Percentiles rank a stretch among this genome's conserved stretches.
Evolutionary conservation across 352 stramenopile species (phyloP).

Genomic region (Globisporangium megalacanthum): DNA sequence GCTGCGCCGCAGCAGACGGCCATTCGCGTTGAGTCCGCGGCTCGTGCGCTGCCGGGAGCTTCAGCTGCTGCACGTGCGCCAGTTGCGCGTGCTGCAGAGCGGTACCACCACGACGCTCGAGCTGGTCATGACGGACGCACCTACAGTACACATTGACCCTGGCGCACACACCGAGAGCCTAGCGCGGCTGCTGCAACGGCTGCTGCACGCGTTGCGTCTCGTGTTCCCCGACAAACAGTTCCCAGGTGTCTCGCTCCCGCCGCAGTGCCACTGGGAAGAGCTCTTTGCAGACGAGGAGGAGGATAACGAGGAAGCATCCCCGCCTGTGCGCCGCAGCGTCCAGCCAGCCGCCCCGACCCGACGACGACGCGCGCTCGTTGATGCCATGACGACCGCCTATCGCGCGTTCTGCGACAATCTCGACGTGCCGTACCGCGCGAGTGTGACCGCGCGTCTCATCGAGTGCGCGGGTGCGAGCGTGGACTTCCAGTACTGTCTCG

Average conservation of each 20-base stretch:
- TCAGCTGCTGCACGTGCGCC: slow-evolving; percentile 40
- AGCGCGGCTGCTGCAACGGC: slow-evolving; percentile 43
- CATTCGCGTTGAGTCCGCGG: slow-evolving; percentile 21
- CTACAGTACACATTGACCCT: slow-evolving; percentile 46
- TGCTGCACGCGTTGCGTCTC: slow-evolving; percentile 38
- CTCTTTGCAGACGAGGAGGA: slow-evolving; percentile 19
- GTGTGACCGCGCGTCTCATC: slow-evolving; percentile 34
- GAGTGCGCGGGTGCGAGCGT: slow-evolving; percentile 47
- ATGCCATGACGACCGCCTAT: slow-evolving; percentile 42
- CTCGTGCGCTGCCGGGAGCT: slow-evolving; percentile 29
- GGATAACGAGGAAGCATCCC: no score
- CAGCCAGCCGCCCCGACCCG: background rate
- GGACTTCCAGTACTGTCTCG: slow-evolving; percentile 65
- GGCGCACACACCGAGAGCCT: slow-evolving; percentile 50
- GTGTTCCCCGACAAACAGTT: slow-evolving; percentile 33
- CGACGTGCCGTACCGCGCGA: slow-evolving; percentile 35
- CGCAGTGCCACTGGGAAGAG: slow-evolving; percentile 47
- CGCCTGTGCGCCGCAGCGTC: background rate
- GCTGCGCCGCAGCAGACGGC: slow-evolving; percentile 33
- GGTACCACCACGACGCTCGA: slow-evolving; percentile 26
- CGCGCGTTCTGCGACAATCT: slow-evolving; percentile 61
- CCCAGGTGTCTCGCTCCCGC: slow-evolving; percentile 26
- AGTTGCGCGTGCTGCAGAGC: slow-evolving; percentile 27
- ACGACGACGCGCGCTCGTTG: slow-evolving; percentile 12
- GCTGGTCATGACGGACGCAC: slow-evolving; percentile 17